These are phyloP conservation scores for Cyclotella atomus DNA, from an alignment of 108 stramenopile genomes.

Conservation along the genomic window DNA sequence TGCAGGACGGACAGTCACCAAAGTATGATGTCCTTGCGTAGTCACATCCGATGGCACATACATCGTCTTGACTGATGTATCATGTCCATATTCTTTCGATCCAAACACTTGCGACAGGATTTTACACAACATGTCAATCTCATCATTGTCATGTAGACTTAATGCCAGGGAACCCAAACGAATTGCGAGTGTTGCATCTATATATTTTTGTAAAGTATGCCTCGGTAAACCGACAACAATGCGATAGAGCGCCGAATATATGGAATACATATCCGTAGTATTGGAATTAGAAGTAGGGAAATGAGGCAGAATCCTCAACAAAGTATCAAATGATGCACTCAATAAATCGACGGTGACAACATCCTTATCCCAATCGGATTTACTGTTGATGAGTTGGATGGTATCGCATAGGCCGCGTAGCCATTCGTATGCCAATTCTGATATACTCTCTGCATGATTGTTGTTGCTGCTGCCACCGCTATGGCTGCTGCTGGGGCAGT, in stretches of 20 bases:
- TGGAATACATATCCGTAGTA: slow-evolving; percentile 23
- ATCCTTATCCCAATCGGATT: neutral
- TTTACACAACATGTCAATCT: neutral
- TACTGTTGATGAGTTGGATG: neutral
- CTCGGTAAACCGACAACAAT: slow-evolving; percentile 17
- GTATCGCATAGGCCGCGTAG: slow-evolving; percentile 28
- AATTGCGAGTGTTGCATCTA: slow-evolving; percentile 18
- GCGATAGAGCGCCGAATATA: slow-evolving; percentile 18
- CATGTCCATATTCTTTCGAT: neutral
- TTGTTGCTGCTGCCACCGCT: too few relatives aligned
- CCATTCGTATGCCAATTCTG: slow-evolving; percentile 43
- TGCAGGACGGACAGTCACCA: too few relatives aligned
- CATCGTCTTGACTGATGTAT: neutral
- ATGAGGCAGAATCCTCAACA: slow-evolving; percentile 1
- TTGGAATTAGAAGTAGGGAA: slow-evolving; percentile 37
- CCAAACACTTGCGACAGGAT: slow-evolving; percentile 16
- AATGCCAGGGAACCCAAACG: slow-evolving; percentile 33
- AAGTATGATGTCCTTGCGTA: neutral
- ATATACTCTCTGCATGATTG: neutral
- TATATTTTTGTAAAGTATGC: slow-evolving; percentile 6
- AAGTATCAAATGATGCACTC: slow-evolving; percentile 11
- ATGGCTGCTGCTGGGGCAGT: too few relatives aligned
- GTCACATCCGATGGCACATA: neutral
- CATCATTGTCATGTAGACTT: slow-evolving; percentile 13
- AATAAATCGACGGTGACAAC: slow-evolving; percentile 3